Percentiles rank a stretch among this genome's conserved stretches.
These are phyloP conservation scores for Pseudoperonospora humuli DNA, from an alignment of 352 stramenopile genomes.

Conservation along the genomic window DNA sequence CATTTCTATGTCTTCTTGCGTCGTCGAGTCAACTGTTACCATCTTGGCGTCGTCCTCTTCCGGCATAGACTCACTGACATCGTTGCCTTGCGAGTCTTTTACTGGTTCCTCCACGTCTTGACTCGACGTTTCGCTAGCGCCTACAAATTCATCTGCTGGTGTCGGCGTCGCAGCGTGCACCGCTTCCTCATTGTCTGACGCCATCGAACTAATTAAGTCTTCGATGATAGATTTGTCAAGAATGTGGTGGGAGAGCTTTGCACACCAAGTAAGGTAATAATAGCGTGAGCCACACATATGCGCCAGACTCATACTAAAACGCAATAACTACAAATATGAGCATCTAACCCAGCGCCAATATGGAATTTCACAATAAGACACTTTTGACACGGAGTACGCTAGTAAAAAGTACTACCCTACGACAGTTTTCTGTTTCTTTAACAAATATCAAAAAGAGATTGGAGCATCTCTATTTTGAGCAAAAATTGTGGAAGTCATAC, in stretches of 20 bases:
- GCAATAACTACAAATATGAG: no score
- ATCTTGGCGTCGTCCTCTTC: constrained; percentile 4
- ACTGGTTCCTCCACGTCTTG: constrained; percentile 7
- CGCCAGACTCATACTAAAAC: no score
- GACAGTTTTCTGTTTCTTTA: no score
- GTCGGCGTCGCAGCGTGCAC: neutral
- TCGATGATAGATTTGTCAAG: neutral
- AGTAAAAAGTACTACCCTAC: no score
- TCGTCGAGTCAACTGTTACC: neutral
- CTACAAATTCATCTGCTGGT: constrained; percentile 6
- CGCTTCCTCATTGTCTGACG: constrained; percentile 12
- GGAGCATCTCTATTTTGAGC: no score
- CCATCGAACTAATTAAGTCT: constrained; percentile 4
- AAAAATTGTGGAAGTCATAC: no score
- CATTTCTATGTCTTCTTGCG: constrained; percentile 14
- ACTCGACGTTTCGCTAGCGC: constrained; percentile 7
- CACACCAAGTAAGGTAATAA: constrained; percentile 8
- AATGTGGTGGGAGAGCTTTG: no score
- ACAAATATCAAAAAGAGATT: no score
- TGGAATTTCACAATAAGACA: no score
- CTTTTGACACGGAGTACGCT: no score
- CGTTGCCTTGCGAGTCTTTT: constrained; percentile 6
- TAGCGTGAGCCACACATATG: no score
- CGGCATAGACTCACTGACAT: constrained; percentile 8
- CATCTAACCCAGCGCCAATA: no score